A percentile compares a stretch with the other conserved stretches of the same genome.
These are phyloP conservation scores for Chenopodium formosanum DNA, from an alignment of 148 eudicot species.

Conservation along the genomic window DNA sequence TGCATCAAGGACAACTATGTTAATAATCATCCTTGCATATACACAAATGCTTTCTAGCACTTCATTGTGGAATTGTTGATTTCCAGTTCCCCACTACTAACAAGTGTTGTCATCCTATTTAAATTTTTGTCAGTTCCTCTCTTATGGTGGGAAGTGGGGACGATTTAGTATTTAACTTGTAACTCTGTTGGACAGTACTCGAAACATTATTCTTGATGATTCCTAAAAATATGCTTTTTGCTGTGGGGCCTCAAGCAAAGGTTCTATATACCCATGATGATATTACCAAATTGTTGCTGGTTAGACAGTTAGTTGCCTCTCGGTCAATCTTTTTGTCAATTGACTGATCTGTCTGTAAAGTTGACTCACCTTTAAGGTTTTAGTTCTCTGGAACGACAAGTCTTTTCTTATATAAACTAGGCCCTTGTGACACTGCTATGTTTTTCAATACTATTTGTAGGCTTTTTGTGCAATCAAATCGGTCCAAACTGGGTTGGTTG, in stretches of 20 bases:
- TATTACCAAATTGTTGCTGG: not conserved
- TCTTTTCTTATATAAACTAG: not conserved
- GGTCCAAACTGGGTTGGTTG: not conserved
- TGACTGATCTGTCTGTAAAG: not conserved
- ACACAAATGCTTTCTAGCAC: too few relatives aligned
- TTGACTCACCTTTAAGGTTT: not conserved
- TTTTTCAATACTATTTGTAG: not conserved
- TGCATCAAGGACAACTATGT: too few relatives aligned
- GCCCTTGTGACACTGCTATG: not conserved
- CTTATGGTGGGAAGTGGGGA: not conserved
- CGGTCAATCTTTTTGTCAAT: not conserved
- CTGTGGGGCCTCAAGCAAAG: not conserved
- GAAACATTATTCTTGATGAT: not conserved
- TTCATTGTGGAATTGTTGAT: too few relatives aligned
- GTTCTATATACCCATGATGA: not conserved
- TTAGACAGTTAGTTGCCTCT: not conserved
- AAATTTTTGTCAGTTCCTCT: not conserved
- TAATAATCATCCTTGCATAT: too few relatives aligned
- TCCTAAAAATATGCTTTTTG: not conserved
- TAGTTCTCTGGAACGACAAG: not conserved
- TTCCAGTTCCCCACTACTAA: too few relatives aligned
- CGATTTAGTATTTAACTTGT: not conserved
- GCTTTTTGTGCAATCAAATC: not conserved
- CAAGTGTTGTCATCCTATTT: not conserved
- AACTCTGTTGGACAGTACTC: not conserved